Base-by-base conservation (phyloP, 2,329 filamentous ascomycete species). In the Camillea tinctor region DNA sequence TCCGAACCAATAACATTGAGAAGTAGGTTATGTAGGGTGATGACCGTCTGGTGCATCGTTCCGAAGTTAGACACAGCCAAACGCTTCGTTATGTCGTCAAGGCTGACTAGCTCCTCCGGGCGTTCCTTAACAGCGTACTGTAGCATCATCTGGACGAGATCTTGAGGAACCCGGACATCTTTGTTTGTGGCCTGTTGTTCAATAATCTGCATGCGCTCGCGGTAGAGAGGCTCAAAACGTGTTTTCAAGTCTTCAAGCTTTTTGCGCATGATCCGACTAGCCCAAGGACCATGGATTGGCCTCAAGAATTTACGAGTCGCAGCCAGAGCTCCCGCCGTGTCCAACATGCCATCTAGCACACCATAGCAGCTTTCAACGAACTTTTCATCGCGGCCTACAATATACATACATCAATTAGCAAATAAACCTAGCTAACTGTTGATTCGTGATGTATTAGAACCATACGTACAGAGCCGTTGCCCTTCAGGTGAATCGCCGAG, bases 1-100 rank as follows among this genome's bases (percentile, higher is more conserved):
- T 80, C 75, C 0, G 76, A 77, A 4, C 66, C 74, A 4, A 80
- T 52, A 1, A 81, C 72, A 55, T 81, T 77, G 44, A 81, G 72
- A 1, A 81, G 55, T 48, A 80, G 65, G 58, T 81, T 80, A 0
- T 72, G 72, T 0, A 74, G 68, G 1, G 74, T 71, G 0, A 80
- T 71, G 30, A 68, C 70, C 0, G 79, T 78, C 58, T 78, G 77
- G 61, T 77, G 75, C 56, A 77, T 77, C 3, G 73, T 70, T 26
- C 69, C 76, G 60, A 78, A 75, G 64, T 77, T 78, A 9, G 70
- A 56, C 0, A 71, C 62, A 21, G 64, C 63, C 7, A 78, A 57
- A 9, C 76, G 75, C 13, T 66, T 67, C 0, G 68, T 68, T 55
- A 77, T 74, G 11, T 66, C 60, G 7, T 71, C 61, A 17, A 71